Percentiles rank a stretch among this genome's conserved stretches.
Evolutionary conservation across 129 eudicot genomes (phyloP).

Genomic region (Solidago caesia): DNA sequence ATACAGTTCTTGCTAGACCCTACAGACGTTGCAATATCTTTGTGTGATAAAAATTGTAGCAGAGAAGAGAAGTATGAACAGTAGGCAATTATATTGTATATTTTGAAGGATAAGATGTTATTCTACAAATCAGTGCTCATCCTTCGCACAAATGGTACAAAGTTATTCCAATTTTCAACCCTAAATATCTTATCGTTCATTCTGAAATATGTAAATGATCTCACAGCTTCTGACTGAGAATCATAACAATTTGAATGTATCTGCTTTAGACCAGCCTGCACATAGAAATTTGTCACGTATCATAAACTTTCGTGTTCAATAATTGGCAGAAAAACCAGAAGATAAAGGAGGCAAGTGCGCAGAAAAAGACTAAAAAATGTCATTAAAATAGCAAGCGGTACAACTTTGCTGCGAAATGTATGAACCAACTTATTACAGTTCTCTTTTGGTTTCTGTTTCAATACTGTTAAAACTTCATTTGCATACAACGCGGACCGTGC

Average conservation of each 20-base stretch:
- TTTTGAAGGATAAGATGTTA: conserved; percentile 17
- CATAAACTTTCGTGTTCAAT: not conserved
- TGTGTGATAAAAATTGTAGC: not conserved
- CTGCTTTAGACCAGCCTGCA: conserved; percentile 64
- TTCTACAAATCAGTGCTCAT: conserved; percentile 53
- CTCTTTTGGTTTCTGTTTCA: not conserved
- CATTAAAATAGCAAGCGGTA: not conserved
- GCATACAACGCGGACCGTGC: not conserved
- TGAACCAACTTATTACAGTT: conserved; percentile 3
- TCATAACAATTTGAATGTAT: conserved; percentile 61
- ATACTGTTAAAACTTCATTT: not conserved
- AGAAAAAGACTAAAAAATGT: not conserved
- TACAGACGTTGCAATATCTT: conserved; percentile 1
- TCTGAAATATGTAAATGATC: conserved; percentile 67
- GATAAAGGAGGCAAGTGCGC: not conserved
- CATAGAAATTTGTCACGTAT: not conserved
- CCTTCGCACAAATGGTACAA: conserved; percentile 56
- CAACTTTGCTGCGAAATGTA: not conserved
- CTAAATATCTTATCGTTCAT: conserved; percentile 58
- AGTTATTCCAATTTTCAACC: conserved; percentile 68
- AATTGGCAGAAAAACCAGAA: not conserved
- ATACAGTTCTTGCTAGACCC: not conserved
- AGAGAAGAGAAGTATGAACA: conserved; percentile 8
- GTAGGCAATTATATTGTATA: conserved; percentile 12
- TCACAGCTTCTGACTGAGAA: conserved; percentile 43